phyloP scores from a whole-genome alignment of 169 alveolate genomes.

The Babesia caballi region DNA sequence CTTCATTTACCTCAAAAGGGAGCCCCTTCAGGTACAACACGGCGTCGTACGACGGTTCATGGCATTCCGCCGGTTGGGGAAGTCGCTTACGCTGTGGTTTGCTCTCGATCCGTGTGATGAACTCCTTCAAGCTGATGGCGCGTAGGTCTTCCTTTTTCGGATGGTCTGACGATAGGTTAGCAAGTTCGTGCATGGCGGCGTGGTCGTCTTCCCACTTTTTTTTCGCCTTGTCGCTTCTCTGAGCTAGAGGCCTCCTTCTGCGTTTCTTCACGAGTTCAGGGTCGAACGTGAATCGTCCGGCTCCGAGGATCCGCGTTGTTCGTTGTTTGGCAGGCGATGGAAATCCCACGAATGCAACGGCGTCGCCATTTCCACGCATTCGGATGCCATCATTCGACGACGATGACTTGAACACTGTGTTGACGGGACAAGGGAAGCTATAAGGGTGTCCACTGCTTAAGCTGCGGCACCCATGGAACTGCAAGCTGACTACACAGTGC shows the following conservation, averaged over 20 bases:
- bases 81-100: conserved; percentile 32
- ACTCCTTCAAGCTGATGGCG: conserved; percentile 28
- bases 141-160: conserved; percentile 23
- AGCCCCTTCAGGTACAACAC: conserved; percentile 52
- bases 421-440: too few species aligned
- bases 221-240: not conserved
- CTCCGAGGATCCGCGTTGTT: not conserved
- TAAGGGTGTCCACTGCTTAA: too few species aligned
- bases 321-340: too few species aligned
- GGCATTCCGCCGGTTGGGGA: conserved; percentile 40
- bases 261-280: conserved; percentile 29
- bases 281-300: conserved; percentile 3
- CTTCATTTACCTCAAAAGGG: conserved; percentile 51
- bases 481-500: too few species aligned
- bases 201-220: not conserved
- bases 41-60: conserved; percentile 50
- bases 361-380: too few species aligned
- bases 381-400: too few species aligned
- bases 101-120: conserved; percentile 29
- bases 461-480: too few species aligned
- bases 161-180: not conserved
- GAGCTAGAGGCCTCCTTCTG: not conserved
- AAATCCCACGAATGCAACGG: too few species aligned
- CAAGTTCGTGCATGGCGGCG: conserved; percentile 17
- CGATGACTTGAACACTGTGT: too few species aligned